Evolutionary conservation across 495 filamentous ascomycete species (phyloP), one percentile per base, ranked within the genome.

Genomic region (Penicillium malachiteum): DNA sequence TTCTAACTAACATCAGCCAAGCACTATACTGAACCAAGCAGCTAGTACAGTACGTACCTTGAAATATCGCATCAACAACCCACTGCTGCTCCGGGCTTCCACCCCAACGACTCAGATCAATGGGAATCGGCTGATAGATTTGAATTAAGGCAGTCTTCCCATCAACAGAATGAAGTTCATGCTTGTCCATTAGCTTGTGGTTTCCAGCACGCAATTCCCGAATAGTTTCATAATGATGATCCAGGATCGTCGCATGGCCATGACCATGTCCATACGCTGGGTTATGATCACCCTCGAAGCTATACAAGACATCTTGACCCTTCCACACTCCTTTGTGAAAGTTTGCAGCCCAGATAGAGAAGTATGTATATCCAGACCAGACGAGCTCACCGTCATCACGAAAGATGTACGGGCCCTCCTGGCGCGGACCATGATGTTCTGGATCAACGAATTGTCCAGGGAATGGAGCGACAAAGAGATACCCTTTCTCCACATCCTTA

Each of bases 361-460:
- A 76, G 57, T 76, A 74, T 0, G 73, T 74, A 40, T 74, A 76
- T 7, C 77, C 77, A 11, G 77, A 78, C 79, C 78, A 82, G n/a
- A 82, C 66, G 0, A 80, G 62, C 43, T 81, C 78, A 5, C 79
- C 78, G 50, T 78, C 60, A 43, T 78, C 71, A 9, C 71, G 72
- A 54, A 78, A 80, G 58, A 82, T 81, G 56, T 82, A 82, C 7
- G 78, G 57, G 3, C 59, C 65, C 45, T 73, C 57, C 66, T 68
- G 70, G 35, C 76, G 71, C 0, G 81, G 80, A 1, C 81, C 81
- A 44, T 82, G 80, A 33, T 62, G 62, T 37, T 65, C 63, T 3
- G 63, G 61, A 33, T 67, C 58, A 5, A 54, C 48, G 30, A 41
- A 47, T 16, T 41, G 50, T 7, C 56, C 56, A 1, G 37, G 13